Conservation (phyloP, 2,329 filamentous ascomycete species). For the Dactylellina leptospora region DNA sequence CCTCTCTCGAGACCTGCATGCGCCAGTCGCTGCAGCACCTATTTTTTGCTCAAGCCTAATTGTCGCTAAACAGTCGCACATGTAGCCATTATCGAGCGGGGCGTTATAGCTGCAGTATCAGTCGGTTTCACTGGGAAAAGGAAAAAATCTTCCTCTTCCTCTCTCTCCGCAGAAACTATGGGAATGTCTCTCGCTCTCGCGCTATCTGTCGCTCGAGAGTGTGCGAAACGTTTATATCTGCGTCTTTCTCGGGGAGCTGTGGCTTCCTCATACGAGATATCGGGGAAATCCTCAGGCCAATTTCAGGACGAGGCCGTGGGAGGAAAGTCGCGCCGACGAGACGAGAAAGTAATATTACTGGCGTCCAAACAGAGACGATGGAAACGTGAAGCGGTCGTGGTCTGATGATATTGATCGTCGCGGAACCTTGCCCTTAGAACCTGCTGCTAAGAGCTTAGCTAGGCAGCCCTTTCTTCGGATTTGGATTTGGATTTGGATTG, state of each 20-base stretch:
- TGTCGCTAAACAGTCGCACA: slow-evolving; percentile 42
- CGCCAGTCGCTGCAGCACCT: slow-evolving; percentile 16
- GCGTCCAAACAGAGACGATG: not conserved
- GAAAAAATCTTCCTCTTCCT: not conserved
- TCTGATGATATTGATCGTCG: slow-evolving; percentile 34
- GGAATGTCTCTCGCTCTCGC: not conserved
- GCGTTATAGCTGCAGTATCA: slow-evolving; percentile 42
- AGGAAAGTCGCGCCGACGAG: too few species aligned
- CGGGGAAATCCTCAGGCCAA: slow-evolving; percentile 25
- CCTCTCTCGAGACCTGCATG: slow-evolving; percentile 44
- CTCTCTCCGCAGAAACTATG: not conserved
- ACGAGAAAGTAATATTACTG: not conserved
- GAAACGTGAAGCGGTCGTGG: not conserved
- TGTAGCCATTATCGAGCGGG: slow-evolving; percentile 47
- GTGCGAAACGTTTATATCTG: slow-evolving; percentile 9
- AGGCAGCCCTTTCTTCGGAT: slow-evolving; percentile 31
- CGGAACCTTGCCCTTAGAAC: slow-evolving; percentile 15
- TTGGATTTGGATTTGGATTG: too few species aligned
- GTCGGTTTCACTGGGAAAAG: slow-evolving; percentile 31
- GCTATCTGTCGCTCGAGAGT: too few species aligned
- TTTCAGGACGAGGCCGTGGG: too few species aligned
- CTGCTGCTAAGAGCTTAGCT: slow-evolving; percentile 21
- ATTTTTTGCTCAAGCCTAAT: slow-evolving; percentile 45
- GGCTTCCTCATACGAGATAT: too few species aligned
- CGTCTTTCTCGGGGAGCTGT: too few species aligned